phyloP scores from a whole-genome alignment of 495 filamentous ascomycete species.

The Penicillium pancosmium region DNA sequence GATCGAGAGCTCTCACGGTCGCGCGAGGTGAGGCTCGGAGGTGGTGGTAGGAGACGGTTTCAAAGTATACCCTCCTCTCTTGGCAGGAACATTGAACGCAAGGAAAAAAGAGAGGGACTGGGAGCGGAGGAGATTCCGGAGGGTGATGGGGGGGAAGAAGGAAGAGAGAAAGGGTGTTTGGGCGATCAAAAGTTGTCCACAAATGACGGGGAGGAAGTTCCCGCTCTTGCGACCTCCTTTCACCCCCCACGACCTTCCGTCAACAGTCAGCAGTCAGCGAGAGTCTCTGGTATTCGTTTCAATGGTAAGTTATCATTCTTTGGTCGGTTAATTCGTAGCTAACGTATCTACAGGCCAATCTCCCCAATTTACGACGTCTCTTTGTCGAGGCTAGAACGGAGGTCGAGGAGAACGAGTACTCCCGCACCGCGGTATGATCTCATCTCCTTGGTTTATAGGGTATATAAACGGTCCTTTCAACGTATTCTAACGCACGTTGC shows the following conservation, averaged over 20 bases:
- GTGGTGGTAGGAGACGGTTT: slow-evolving; percentile 16
- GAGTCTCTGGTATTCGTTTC: neutral
- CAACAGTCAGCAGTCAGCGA: neutral
- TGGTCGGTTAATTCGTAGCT: neutral
- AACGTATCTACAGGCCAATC: slow-evolving; percentile 63
- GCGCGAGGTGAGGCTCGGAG: slow-evolving; percentile 26
- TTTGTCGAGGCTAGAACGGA: slow-evolving; percentile 96
- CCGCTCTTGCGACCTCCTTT: slow-evolving; percentile 18
- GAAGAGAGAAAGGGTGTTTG: slow-evolving; percentile 33
- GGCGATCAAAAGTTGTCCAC: slow-evolving; percentile 46
- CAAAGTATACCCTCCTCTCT: slow-evolving; percentile 22
- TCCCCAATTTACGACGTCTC: slow-evolving; percentile 92
- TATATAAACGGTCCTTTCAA: neutral
- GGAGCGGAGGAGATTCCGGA: neutral
- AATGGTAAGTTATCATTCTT: slow-evolving; percentile 20
- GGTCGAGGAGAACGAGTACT: slow-evolving; percentile 92
- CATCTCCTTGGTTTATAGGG: neutral
- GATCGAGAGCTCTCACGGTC: slow-evolving; percentile 42
- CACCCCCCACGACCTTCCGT: neutral
- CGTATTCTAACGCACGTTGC: slow-evolving; percentile 3
- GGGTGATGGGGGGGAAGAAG: slow-evolving; percentile 13
- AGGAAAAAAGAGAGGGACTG: slow-evolving; percentile 11
- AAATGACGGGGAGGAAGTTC: slow-evolving; percentile 38
- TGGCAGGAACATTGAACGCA: slow-evolving; percentile 9
- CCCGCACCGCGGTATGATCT: slow-evolving; percentile 75